Evolutionary conservation across 2,329 filamentous ascomycete species (phyloP), one percentile per base, ranked within the genome.

Genomic region (Colletotrichum sp.): DNA sequence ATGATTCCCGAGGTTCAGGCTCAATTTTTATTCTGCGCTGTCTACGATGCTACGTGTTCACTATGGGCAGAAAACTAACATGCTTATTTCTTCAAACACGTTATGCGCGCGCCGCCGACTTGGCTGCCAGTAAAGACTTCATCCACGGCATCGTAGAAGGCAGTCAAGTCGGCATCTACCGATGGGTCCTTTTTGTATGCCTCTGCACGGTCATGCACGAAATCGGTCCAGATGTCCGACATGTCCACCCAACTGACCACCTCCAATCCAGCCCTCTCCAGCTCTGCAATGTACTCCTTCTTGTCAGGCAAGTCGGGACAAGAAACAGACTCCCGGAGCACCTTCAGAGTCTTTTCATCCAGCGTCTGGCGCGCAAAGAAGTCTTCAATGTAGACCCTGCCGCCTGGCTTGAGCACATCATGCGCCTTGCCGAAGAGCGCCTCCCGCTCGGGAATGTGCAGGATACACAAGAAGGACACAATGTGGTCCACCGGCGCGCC

Each of bases 301-400:
- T 49, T 57, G 62, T 67, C 71, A 6, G 79, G 79, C 32, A 80
- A 18, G 28, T 76, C 70, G 16, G 76, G 70, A 57, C 78, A 79
- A 8, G 76, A 78, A 16, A 80, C 64, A 5, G 77, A 74, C 18
- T 72, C 68, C 34, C 76, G 44, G 36, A 79, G 65, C 26, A 69
- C n/a, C 13, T 52, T 60, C 21, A 62, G 13, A 4, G 62, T 68
- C 57, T 68, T 39, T 24, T 67, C 57, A 18, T 76, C 59, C 8
- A 76, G 55, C 16, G 62, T 5, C 7, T n/a, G 12, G 5, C 66
- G 67, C 8, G 77, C 79, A n/a, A 75, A 79, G 55, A 77, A 79
- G 70, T 80, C 79, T 57, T 80, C 79, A 12, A 80, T 65, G 28
- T 80, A 80, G 10, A 80, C n/a, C 24, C 34, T 75, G 13, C 79